Evolutionary conservation across 441 rosid species (phyloP).

Genomic region (Erodium trifolium): DNA sequence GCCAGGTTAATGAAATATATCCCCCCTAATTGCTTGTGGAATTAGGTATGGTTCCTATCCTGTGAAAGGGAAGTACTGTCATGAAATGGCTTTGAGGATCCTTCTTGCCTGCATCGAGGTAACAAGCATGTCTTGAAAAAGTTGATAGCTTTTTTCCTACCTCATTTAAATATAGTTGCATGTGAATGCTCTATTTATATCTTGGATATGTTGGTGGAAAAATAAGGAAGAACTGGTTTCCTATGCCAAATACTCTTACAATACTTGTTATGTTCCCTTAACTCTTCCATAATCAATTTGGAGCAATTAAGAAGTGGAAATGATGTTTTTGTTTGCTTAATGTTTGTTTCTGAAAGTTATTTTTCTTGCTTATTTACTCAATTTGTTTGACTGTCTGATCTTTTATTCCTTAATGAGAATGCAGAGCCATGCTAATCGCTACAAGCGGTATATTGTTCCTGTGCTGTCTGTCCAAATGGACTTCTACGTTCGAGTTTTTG

Average conservation of each 20-base stretch:
- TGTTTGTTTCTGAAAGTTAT: too few relatives aligned
- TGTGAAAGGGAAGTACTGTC: slow-evolving; percentile 87
- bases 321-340: background rate
- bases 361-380: background rate
- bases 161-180: background rate
- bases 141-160: too few relatives aligned
- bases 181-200: background rate
- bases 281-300: background rate
- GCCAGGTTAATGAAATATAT: slow-evolving; percentile 13
- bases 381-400: background rate
- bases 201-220: background rate
- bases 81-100: slow-evolving; percentile 98
- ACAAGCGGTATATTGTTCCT: slow-evolving; percentile 92
- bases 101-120: slow-evolving; percentile 96
- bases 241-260: background rate
- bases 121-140: slow-evolving; percentile 6
- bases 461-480: slow-evolving; percentile 89
- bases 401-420: slow-evolving; percentile 13
- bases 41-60: slow-evolving; percentile 90
- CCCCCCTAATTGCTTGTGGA: slow-evolving; percentile 17
- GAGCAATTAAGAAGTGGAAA: background rate
- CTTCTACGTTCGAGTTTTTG: slow-evolving; percentile 92
- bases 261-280: too few relatives aligned
- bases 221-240: background rate
- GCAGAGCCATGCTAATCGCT: slow-evolving; percentile 98